Base-by-base conservation (phyloP, 805 yeast species). In the Komagataella phaffii region DNA sequence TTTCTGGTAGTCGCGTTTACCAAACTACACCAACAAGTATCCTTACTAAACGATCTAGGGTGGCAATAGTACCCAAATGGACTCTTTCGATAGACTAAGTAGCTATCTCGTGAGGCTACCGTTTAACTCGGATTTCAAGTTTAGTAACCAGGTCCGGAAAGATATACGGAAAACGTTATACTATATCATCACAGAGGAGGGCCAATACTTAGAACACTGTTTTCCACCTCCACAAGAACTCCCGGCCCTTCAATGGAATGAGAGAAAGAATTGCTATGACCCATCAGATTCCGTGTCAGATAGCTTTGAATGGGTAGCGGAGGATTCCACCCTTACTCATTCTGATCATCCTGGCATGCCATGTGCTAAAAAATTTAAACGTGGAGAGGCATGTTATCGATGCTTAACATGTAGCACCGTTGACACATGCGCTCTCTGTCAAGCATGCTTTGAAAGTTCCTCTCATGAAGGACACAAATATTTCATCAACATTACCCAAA, bases 381-480 rank as follows among this genome's bases (percentile, higher is more conserved):
- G 80, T 49, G 95, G 96, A 5, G 95, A 87, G 61, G 89, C 93
- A 0, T 83, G 88, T 3, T 85, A 85, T 61, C 71, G 89, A 46
- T 88, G 96, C 61, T 59, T 80, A 40, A 76, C 90, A 40, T 73
- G 95, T 66, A 90, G 88, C 0, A 75, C 75, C 50, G 95, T 88
- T 61, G 95, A 86, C 47, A 81, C 91, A 0, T 85, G 95, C 64
- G 95, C 90, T 0, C 66, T 90, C 7, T 90, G 98, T 63, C 74
- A 81, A 8, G 69, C 75, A 53, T 90, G 98, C 62, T 90, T 72
- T 66, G 79, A 81, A 49, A 79, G 81, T 2, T 79, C 77, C 3
- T 73, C 76, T 52, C 98, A 90, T 64, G 61, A 62, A 43, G 91
- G 80, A 47, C 98, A 90, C 63, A 76, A 79, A 48, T 81, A 85